A percentile compares a stretch with the other conserved stretches of the same genome.
Evolutionary conservation across 2,329 filamentous ascomycete species (phyloP).

Genomic region (Neurospora sp.): DNA sequence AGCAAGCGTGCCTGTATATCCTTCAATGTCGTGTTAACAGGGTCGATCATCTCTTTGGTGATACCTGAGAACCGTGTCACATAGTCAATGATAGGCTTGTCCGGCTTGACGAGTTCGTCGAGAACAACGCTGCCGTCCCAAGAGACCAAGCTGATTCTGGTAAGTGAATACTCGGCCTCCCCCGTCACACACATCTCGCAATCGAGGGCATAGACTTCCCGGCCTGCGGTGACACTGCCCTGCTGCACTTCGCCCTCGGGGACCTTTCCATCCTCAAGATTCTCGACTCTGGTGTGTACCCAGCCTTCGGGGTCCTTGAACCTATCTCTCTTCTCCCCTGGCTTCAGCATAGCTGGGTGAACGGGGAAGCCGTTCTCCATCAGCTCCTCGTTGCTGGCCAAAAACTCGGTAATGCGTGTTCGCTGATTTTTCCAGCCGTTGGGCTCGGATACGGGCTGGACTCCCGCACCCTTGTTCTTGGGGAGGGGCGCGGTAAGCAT

Average conservation of each 20-base stretch:
- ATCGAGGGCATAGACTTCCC: constrained; percentile 72
- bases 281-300: constrained; percentile 66
- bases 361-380: constrained; percentile 74
- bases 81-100: constrained; percentile 83
- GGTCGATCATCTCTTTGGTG: constrained; percentile 70
- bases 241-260: constrained; percentile 63
- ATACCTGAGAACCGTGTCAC: constrained; percentile 89
- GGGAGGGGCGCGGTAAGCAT: constrained; percentile 69
- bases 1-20: constrained; percentile 78
- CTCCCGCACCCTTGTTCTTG: constrained; percentile 56
- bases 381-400: constrained; percentile 64
- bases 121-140: constrained; percentile 79
- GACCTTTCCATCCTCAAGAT: constrained; percentile 55
- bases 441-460: constrained; percentile 51
- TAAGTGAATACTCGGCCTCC: constrained; percentile 69
- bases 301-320: constrained; percentile 58
- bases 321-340: constrained; percentile 43
- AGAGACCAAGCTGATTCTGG: constrained; percentile 74
- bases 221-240: constrained; percentile 75
- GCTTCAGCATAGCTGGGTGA: constrained; percentile 65
- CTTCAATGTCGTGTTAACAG: constrained; percentile 69
- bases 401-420: constrained; percentile 71
- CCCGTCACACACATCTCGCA: constrained; percentile 97
- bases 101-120: constrained; percentile 87
- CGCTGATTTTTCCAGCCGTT: constrained; percentile 63